A percentile compares a stretch with the other conserved stretches of the same genome.
Evolutionary conservation across 164 flowering plant species (phyloP).

Genomic region (Nelumbo lutea): DNA sequence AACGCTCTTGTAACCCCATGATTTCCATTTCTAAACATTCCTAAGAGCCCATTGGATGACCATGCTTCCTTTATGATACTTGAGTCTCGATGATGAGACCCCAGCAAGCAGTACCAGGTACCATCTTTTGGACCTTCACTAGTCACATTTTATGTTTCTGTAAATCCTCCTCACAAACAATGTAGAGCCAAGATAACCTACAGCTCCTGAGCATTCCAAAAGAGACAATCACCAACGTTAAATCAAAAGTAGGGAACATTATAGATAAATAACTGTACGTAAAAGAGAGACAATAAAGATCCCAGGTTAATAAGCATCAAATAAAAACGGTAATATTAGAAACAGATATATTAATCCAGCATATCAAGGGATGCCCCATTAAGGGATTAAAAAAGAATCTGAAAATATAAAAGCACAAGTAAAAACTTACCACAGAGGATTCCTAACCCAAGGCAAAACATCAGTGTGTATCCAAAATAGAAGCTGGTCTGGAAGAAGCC

Average conservation of each 20-base stretch:
- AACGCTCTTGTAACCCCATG: neutral
- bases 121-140: constrained; percentile 2
- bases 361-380: neutral
- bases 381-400: neutral
- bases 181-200: constrained; percentile 79
- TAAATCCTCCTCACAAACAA: constrained; percentile 88
- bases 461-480: constrained; percentile 95
- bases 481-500: constrained; percentile 99
- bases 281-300: neutral
- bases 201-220: constrained; percentile 59
- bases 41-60: neutral
- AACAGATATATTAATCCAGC: neutral
- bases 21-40: neutral
- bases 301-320: no score
- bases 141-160: constrained; percentile 92
- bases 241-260: neutral
- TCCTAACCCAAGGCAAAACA: constrained; percentile 96
- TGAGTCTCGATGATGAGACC: neutral
- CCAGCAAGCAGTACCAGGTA: neutral
- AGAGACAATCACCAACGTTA: neutral
- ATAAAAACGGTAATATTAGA: neutral
- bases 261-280: neutral
- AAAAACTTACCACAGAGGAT: constrained; percentile 83
- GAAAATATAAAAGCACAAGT: neutral
- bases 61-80: neutral